Conservation (phyloP, 768 basidiomycete genomes). For the Boletales sp. region DNA sequence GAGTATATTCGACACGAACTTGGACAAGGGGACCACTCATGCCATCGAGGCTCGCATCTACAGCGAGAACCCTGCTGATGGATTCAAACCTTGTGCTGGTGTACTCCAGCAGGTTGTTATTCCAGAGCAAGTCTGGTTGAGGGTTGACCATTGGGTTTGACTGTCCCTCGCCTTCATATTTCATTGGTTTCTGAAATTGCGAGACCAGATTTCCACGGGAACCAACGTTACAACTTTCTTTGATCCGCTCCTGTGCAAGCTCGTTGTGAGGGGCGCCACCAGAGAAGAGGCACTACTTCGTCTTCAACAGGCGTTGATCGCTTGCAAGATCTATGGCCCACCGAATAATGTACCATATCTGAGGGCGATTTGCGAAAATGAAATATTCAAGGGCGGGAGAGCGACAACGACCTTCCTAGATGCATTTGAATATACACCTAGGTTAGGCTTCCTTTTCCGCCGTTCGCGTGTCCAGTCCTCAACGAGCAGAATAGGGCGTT, state of each 20-base stretch:
- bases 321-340: constrained; percentile 49
- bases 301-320: constrained; percentile 37
- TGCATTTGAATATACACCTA: constrained; percentile 38
- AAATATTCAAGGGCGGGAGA: constrained; percentile 38
- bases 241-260: constrained; percentile 58
- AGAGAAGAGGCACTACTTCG: constrained; percentile 45
- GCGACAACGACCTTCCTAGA: constrained; percentile 50
- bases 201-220: constrained; percentile 44
- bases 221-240: constrained; percentile 50
- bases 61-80: constrained; percentile 56
- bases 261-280: constrained; percentile 48
- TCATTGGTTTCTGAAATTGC: background rate
- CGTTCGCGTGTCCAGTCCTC: background rate
- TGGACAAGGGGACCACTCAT: constrained; percentile 21
- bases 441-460: constrained; percentile 24
- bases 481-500: constrained; percentile 35
- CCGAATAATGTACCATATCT: constrained; percentile 59
- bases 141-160: constrained; percentile 59
- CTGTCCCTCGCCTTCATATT: background rate
- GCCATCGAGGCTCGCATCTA: constrained; percentile 60
- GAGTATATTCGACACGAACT: constrained; percentile 29
- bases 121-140: constrained; percentile 44
- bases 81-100: constrained; percentile 58
- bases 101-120: constrained; percentile 54
- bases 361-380: constrained; percentile 38